Percentiles rank a stretch among this genome's conserved stretches.
Evolutionary conservation across 768 basidiomycete species (phyloP).

Genomic region (Dentipellis fragilis): DNA sequence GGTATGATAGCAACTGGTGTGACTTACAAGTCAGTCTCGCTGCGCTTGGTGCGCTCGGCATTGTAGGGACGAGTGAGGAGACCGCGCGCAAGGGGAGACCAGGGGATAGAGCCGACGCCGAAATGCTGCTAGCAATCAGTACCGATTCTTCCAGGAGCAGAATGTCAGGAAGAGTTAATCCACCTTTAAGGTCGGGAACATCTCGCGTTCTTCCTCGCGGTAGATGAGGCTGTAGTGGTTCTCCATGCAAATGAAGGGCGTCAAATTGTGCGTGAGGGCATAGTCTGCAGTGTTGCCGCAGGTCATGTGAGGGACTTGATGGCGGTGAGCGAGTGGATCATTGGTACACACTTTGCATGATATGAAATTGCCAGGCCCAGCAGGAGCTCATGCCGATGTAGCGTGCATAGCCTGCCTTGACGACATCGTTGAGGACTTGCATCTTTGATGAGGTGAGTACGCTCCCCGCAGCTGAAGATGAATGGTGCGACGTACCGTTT

Average conservation of each 20-base stretch:
- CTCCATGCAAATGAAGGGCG: slow-evolving; percentile 27
- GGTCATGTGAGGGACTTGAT: background rate
- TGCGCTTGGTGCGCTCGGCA: background rate
- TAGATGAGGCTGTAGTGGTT: slow-evolving; percentile 27
- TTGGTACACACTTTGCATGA: background rate
- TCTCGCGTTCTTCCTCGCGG: slow-evolving; percentile 26
- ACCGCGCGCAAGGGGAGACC: slow-evolving; percentile 2
- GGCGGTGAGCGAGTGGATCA: background rate
- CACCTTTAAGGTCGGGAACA: slow-evolving; percentile 20
- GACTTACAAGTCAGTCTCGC: background rate
- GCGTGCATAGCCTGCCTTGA: slow-evolving; percentile 27
- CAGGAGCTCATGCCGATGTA: slow-evolving; percentile 23
- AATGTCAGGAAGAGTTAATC: too few species aligned
- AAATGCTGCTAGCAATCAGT: background rate
- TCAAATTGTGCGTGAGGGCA: background rate
- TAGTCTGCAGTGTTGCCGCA: slow-evolving; percentile 9
- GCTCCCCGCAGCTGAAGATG: too few species aligned
- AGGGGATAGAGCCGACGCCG: slow-evolving; percentile 3
- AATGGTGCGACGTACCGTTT: background rate
- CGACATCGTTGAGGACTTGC: slow-evolving; percentile 31
- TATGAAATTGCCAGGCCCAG: slow-evolving; percentile 17
- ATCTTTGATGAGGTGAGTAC: slow-evolving; percentile 11
- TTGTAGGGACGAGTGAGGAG: background rate
- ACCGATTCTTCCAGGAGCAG: background rate
- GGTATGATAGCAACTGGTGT: background rate